Evolutionary conservation across 78 protist species (phyloP), one percentile per base, ranked within the genome.

Genomic region (Planoprotostelium fungivorum): DNA sequence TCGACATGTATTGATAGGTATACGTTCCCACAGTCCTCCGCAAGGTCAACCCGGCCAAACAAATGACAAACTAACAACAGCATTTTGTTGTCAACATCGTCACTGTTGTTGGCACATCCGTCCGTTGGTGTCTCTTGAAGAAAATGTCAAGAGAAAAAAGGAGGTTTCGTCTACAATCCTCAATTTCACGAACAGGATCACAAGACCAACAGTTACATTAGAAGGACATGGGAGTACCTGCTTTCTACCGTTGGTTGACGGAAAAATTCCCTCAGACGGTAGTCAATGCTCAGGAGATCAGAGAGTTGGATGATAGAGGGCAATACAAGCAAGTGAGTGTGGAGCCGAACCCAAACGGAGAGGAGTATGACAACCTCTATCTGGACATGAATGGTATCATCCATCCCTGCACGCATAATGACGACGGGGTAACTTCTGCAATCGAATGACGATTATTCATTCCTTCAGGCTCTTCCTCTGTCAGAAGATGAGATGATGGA

Each of bases 371-470:
- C 92, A 96, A 96, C 91, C 91, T 99, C 63, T 99, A 99, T 91
- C 88, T 99, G 73, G 99, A 99, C 94, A 97, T 98, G 99, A 99
- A 99, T 88, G 99, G 99, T 35, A 95, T 98, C 87, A 94, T 99
- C 34, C 99, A 98, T 89, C 95, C 96, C n/a, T 96, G 98, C 93
- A 90, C 98, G 5, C 99, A 98, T 91, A 91, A 91, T 28, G 93
- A 88, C 85, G 63, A 91, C 34, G 92, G 93, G 1, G 89, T 90
- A 0, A 38, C n/a, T 34, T n/a, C 35, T 28, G 63, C 39, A n/a
- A 5, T 87, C 63, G 63, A 1, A 1, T 29, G 39, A 87, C 51
- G 1, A 9, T 5, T 87, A 31, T n/a, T 0, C 36, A 51, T 51
- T 51, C 16, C 5, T 51, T 5, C 5, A 51, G 73, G 73, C 37